A percentile compares a stretch with the other conserved stretches of the same genome.
These are phyloP conservation scores for Tricholoma hemisulphureum DNA, from an alignment of 768 basidiomycete species.

Conservation along the genomic window DNA sequence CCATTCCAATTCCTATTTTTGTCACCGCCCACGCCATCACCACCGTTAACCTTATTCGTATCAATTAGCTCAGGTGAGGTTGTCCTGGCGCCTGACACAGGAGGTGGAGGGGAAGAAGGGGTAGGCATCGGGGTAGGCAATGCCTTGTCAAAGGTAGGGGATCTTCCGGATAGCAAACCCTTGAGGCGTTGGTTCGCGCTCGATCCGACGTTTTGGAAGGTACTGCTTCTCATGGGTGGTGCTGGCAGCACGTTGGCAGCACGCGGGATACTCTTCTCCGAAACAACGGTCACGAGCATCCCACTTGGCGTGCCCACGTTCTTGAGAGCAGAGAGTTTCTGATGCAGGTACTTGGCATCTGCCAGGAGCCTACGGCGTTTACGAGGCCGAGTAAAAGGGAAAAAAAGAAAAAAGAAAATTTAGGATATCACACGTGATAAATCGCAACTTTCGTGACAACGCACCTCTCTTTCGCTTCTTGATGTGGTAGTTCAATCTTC, in stretches of 20 bases:
- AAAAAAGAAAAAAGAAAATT: neutral
- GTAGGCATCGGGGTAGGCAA: conserved; percentile 31
- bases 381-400: too few relatives aligned
- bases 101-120: conserved; percentile 22
- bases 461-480: conserved; percentile 84
- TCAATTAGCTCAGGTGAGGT: conserved; percentile 15
- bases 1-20: neutral
- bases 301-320: conserved; percentile 68
- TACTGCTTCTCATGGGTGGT: conserved; percentile 34
- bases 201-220: conserved; percentile 23
- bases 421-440: neutral
- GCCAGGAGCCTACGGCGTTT: conserved; percentile 59
- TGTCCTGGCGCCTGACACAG: conserved; percentile 17
- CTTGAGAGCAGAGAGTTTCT: conserved; percentile 72
- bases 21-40: conserved; percentile 3
- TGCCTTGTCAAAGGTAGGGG: conserved; percentile 35
- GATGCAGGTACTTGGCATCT: conserved; percentile 75
- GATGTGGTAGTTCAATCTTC: conserved; percentile 76
- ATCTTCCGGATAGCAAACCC: conserved; percentile 42
- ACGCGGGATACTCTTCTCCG: conserved; percentile 68
- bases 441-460: conserved; percentile 21
- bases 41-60: conserved; percentile 11
- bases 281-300: conserved; percentile 83
- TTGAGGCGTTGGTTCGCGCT: conserved; percentile 49
- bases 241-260: conserved; percentile 22